These are phyloP conservation scores for Teunomyces gatunensis DNA, from an alignment of 805 yeast species.

Conservation along the genomic window DNA sequence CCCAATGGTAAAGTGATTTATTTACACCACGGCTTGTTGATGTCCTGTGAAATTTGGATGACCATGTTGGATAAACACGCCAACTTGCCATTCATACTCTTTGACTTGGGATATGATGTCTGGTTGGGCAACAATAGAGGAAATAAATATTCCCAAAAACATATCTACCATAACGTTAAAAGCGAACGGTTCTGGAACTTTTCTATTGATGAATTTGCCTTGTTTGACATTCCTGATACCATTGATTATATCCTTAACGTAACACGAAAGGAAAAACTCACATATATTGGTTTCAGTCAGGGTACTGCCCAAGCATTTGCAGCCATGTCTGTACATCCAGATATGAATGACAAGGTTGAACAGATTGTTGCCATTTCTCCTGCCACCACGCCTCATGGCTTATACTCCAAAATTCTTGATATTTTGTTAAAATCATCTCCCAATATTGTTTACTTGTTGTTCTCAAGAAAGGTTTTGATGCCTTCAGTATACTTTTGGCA, in stretches of 20 bases:
- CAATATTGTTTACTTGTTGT: constrained; percentile 60
- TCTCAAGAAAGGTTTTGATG: constrained; percentile 71
- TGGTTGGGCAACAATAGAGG: constrained; percentile 94
- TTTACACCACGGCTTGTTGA: constrained; percentile 87
- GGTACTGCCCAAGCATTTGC: constrained; percentile 95
- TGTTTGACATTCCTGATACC: constrained; percentile 83
- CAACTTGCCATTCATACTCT: constrained; percentile 69
- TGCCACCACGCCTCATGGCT: constrained; percentile 88
- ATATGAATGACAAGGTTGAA: constrained; percentile 54
- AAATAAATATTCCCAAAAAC: constrained; percentile 88
- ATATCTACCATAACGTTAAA: constrained; percentile 38
- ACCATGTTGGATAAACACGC: constrained; percentile 39
- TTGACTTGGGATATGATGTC: constrained; percentile 86
- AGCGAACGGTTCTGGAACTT: constrained; percentile 78
- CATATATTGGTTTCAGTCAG: constrained; percentile 87
- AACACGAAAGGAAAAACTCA: constrained; percentile 43
- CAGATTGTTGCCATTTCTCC: constrained; percentile 84
- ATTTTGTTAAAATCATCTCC: constrained; percentile 77
- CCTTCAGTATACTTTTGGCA: constrained; percentile 83
- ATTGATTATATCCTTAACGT: constrained; percentile 65
- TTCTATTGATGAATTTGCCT: constrained; percentile 86
- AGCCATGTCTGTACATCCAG: constrained; percentile 62
- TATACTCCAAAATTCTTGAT: constrained; percentile 73
- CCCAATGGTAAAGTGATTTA: constrained; percentile 55
- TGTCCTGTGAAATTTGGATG: constrained; percentile 80